Evolutionary conservation across 1,139 yeast species (phyloP).

Genomic region (Debaryomyces subglobosus): DNA sequence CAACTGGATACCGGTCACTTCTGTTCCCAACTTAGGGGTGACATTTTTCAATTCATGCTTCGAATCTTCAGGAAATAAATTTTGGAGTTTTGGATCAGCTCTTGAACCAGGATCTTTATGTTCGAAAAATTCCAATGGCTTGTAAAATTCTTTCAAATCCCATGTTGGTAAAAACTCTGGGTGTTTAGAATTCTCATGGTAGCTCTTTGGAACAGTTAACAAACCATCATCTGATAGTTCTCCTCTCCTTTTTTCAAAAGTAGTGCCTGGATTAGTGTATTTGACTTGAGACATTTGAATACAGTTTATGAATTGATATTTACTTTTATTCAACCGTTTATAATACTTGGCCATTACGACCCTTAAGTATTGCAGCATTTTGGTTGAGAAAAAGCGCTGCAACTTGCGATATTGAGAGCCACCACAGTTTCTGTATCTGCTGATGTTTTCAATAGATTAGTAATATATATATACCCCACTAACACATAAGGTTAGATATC

Average conservation of each 20-base stretch:
- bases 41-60: slow-evolving; percentile 35
- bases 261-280: not conserved
- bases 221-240: slow-evolving; percentile 26
- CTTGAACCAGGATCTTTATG: slow-evolving; percentile 56
- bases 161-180: slow-evolving; percentile 58
- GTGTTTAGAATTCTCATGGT: slow-evolving; percentile 31
- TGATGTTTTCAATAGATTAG: not conserved
- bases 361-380: not conserved
- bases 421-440: not conserved
- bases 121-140: slow-evolving; percentile 50
- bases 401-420: slow-evolving; percentile 1
- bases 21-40: slow-evolving; percentile 70
- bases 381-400: not conserved
- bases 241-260: slow-evolving; percentile 5
- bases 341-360: not conserved
- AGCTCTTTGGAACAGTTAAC: slow-evolving; percentile 30
- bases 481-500: not conserved
- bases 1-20: slow-evolving; percentile 57
- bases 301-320: not conserved
- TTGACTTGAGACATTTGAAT: not conserved
- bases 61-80: slow-evolving; percentile 43
- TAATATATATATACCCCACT: not conserved
- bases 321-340: not conserved
- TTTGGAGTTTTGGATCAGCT: slow-evolving; percentile 55
- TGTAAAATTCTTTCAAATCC: slow-evolving; percentile 47